A percentile compares a stretch with the other conserved stretches of the same genome.
Conservation (phyloP, 2,329 filamentous ascomycete genomes). For the Xylaria sp. region DNA sequence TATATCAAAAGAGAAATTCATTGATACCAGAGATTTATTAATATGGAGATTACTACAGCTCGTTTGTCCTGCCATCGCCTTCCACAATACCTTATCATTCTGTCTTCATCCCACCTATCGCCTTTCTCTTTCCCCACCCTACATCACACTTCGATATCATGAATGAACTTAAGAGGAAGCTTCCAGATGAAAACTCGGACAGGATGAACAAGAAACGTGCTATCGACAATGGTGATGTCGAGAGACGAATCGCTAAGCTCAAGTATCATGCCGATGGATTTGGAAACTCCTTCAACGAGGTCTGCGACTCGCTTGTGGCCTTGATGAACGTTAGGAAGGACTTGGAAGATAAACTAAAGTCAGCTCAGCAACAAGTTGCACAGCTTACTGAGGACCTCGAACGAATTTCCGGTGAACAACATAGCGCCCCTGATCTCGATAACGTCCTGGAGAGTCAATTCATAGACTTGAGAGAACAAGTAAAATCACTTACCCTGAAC, state of each 20-base stretch:
- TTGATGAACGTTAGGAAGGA: neutral
- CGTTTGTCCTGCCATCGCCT: neutral
- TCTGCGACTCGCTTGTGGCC: too few relatives aligned
- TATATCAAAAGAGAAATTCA: too few relatives aligned
- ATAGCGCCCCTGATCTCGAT: slow-evolving; percentile 13
- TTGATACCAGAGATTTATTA: too few relatives aligned
- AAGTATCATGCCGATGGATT: neutral
- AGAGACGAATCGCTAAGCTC: neutral
- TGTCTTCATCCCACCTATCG: neutral
- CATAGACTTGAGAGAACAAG: neutral
- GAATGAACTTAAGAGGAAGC: neutral
- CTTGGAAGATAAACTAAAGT: neutral
- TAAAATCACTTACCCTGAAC: neutral
- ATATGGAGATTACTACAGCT: neutral
- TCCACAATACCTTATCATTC: neutral
- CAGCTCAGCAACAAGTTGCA: neutral
- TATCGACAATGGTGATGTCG: neutral
- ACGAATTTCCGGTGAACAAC: neutral
- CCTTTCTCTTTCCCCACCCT: neutral
- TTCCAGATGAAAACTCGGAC: neutral
- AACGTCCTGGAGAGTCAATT: neutral
- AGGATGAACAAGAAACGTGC: neutral
- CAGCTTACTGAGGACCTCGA: slow-evolving; percentile 10
- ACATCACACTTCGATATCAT: neutral
- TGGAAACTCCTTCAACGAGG: too few relatives aligned